Percentiles rank a stretch among this genome's conserved stretches.
Evolutionary conservation across 768 basidiomycete genomes (phyloP).

Genomic region (Lactifluus piperatus): DNA sequence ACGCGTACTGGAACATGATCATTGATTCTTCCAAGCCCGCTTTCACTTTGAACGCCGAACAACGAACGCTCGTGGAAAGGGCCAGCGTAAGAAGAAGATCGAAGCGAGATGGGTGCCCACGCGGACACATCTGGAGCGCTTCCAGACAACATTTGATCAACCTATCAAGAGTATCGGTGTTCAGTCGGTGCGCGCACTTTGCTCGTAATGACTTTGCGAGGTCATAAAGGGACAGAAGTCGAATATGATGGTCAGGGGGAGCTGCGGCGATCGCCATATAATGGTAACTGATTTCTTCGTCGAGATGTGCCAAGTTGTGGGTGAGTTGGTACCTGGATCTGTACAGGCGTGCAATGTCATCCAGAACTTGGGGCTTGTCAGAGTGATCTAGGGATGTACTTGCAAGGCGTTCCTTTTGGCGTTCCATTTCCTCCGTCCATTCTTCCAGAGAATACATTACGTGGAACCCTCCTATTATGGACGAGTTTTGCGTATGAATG

Average conservation of each 20-base stretch:
- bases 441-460: neutral
- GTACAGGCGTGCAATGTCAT: neutral
- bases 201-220: neutral
- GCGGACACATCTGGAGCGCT: neutral
- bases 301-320: neutral
- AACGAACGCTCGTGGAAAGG: neutral
- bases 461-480: slow-evolving; percentile 4
- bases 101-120: slow-evolving; percentile 9
- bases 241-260: neutral
- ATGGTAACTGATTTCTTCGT: neutral
- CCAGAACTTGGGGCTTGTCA: neutral
- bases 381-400: neutral
- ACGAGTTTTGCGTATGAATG: no score
- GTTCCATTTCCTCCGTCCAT: neutral
- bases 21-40: slow-evolving; percentile 3
- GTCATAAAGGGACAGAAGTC: neutral
- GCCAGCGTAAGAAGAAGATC: slow-evolving; percentile 1
- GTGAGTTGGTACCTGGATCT: neutral
- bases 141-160: slow-evolving; percentile 1
- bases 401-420: neutral
- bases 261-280: slow-evolving; percentile 1
- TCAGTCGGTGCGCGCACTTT: neutral
- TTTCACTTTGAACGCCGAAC: neutral
- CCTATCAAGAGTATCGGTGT: neutral
- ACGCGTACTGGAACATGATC: neutral